phyloP scores from a whole-genome alignment of 305 asterid species.

The Withania somnifera region DNA sequence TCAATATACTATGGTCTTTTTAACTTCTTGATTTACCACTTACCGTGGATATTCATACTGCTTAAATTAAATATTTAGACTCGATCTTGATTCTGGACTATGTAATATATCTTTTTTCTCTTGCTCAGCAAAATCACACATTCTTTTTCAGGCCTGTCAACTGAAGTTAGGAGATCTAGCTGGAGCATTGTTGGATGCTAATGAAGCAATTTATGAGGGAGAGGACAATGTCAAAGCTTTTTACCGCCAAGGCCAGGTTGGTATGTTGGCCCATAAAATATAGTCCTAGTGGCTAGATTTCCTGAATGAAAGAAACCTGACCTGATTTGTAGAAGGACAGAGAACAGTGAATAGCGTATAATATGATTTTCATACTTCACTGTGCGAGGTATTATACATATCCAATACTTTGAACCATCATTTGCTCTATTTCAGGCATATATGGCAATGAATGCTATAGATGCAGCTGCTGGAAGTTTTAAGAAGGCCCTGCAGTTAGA shows the following conservation, averaged over 20 bases:
- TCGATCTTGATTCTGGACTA: background rate
- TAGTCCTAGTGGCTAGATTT: background rate
- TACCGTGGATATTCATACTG: background rate
- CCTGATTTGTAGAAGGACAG: background rate
- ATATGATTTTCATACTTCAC: background rate
- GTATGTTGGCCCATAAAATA: background rate
- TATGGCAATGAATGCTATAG: conserved; percentile 27
- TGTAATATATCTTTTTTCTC: background rate
- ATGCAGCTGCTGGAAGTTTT: conserved; percentile 28
- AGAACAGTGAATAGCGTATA: background rate
- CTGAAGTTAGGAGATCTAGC: conserved; percentile 28
- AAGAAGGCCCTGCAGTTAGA: conserved; percentile 27
- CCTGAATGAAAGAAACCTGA: background rate
- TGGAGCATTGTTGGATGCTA: conserved; percentile 34
- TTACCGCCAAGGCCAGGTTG: conserved; percentile 36
- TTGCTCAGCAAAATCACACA: background rate
- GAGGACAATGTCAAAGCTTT: conserved; percentile 25
- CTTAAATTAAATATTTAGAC: background rate
- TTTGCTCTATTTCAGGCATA: conserved; percentile 19
- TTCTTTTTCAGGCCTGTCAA: conserved; percentile 23
- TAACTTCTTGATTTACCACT: background rate
- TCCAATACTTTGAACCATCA: background rate
- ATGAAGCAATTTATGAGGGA: conserved; percentile 27
- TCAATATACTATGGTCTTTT: background rate
- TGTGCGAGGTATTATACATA: background rate